These are phyloP conservation scores for Solanum sparsipilum DNA, from an alignment of 257 asterid species.

Conservation along the genomic window DNA sequence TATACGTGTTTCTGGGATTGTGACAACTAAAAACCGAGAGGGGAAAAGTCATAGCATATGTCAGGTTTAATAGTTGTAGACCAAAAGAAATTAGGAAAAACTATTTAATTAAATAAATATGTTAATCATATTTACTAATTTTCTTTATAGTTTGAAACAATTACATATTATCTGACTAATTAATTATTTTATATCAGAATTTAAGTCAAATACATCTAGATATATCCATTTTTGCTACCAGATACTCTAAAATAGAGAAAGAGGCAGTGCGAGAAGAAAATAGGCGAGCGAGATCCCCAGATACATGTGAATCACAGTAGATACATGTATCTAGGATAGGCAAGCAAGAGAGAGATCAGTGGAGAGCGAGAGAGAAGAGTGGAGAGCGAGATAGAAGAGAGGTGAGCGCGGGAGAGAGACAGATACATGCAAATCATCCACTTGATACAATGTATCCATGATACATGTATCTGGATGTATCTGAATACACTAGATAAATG, in stretches of 20 bases:
- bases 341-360: not conserved
- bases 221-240: not conserved
- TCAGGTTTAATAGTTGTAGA: too few relatives aligned
- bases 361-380: not conserved
- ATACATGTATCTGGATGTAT: too few relatives aligned
- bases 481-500: not conserved
- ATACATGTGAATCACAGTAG: not conserved
- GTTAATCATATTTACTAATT: too few relatives aligned
- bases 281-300: not conserved
- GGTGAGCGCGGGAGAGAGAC: not conserved
- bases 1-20: not conserved
- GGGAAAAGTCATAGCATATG: not conserved
- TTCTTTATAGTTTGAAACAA: too few relatives aligned
- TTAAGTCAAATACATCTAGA: too few relatives aligned
- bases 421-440: too few relatives aligned
- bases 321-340: not conserved
- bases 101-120: not conserved
- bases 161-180: too few relatives aligned
- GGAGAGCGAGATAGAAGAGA: not conserved
- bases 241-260: not conserved
- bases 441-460: not conserved
- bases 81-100: not conserved
- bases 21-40: not conserved
- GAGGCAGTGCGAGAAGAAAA: not conserved
- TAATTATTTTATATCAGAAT: too few relatives aligned